Percentiles rank a stretch among this genome's conserved stretches.
phyloP scores from a whole-genome alignment of 2,329 filamentous ascomycete species.

The Aureobasidium musti region DNA sequence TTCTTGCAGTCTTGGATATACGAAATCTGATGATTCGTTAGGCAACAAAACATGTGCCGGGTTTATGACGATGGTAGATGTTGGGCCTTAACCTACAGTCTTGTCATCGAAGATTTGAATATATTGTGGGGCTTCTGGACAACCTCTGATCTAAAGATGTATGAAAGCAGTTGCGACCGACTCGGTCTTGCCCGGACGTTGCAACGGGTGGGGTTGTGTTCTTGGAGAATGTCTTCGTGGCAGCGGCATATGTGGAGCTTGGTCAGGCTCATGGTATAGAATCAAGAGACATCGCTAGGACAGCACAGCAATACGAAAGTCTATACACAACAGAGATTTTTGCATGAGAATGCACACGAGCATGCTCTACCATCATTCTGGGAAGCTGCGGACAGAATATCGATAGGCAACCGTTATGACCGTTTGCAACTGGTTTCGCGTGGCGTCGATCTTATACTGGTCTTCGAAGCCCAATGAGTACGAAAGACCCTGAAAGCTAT shows the following conservation, averaged over 20 bases:
- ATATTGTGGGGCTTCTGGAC: not conserved
- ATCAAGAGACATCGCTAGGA: not conserved
- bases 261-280: not conserved
- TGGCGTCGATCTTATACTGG: conserved; percentile 1
- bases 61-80: conserved; percentile 1
- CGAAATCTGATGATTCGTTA: too few species aligned
- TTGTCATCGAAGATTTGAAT: conserved; percentile 4
- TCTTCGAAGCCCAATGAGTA: not conserved
- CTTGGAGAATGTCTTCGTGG: not conserved
- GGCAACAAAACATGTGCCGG: not conserved
- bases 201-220: not conserved
- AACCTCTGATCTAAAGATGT: not conserved
- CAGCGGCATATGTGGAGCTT: not conserved
- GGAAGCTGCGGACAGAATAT: conserved; percentile 7
- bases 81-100: not conserved
- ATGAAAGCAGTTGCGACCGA: not conserved
- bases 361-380: not conserved
- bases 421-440: conserved; percentile 13
- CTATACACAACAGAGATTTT: not conserved
- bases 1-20: too few species aligned
- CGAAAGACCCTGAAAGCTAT: not conserved
- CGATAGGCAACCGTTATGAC: conserved; percentile 23
- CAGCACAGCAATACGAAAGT: not conserved
- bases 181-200: conserved; percentile 21
- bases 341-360: not conserved